Evolutionary conservation across 2,329 filamentous ascomycete genomes (phyloP), one percentile per base, ranked within the genome.

Genomic region (Decorospora gaudefroyi): DNA sequence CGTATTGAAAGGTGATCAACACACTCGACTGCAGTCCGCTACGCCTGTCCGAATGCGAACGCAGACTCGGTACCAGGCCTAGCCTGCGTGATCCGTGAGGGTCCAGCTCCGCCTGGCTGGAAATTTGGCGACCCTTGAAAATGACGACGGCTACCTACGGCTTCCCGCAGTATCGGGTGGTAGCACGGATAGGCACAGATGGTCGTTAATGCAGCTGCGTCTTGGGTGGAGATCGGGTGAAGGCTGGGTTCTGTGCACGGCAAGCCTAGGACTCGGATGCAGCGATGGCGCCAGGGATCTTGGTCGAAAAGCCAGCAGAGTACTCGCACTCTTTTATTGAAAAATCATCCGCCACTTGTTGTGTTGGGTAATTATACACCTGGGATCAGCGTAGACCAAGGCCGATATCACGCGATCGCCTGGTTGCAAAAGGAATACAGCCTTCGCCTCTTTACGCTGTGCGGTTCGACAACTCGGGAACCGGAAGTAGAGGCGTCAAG

Each of bases 81-180:
- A 51, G 46, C 47, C 43, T 53, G 43, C 55, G 53, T 51, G 23
- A 52, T 46, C 32, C 35, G 49, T 41, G 49, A 53, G 55, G 59
- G 53, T 60, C 57, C 48, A 50, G 44, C 45, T 46, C 55, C 52
- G 52, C 36, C 45, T 56, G 46, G 52, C 52, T 55, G 53, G 52
- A 44, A 42, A 49, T 32, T 32, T 49, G 38, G 49, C 41, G 49
- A 55, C 35, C 48, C 52, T n/a, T 59, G 46, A 47, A 39, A 29
- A 42, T 40, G n/a, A n/a, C n/a, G n/a, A n/a, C n/a, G n/a, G n/a
- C n/a, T 45, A 45, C 50, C 51, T 46, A 50, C 49, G 53, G 49
- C 38, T 49, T 55, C 34, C 53, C 35, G 42, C 55, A 51, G 47
- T 46, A 12, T 33, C 34, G 46, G n/a, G 46, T 42, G 49, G 29